Conservation (phyloP, 2,329 filamentous ascomycete species). For the Fusarium luffae region DNA sequence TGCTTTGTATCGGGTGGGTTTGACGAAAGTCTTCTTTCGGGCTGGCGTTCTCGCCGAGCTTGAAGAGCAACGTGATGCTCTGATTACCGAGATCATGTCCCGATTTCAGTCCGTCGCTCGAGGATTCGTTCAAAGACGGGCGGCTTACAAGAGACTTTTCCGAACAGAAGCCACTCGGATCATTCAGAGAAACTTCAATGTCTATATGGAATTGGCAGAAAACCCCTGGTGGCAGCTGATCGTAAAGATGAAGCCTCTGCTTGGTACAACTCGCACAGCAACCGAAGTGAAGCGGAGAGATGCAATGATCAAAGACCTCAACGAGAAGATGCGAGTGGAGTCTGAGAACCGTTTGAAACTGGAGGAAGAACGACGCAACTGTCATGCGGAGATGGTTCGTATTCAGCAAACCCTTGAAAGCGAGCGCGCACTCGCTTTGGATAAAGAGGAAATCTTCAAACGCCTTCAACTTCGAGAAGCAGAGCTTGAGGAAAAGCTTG, state of each 20-base stretch:
- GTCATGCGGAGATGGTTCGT: slow-evolving; percentile 85
- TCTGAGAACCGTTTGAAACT: slow-evolving; percentile 78
- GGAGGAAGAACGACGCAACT: slow-evolving; percentile 90
- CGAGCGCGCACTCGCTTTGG: slow-evolving; percentile 91
- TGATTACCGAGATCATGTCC: slow-evolving; percentile 94
- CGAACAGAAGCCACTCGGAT: slow-evolving; percentile 94
- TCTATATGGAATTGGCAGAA: slow-evolving; percentile 88
- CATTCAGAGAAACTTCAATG: slow-evolving; percentile 92
- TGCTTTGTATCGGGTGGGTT: slow-evolving; percentile 88
- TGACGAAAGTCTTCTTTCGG: slow-evolving; percentile 98
- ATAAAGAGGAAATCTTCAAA: slow-evolving; percentile 99
- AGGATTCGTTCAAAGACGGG: slow-evolving; percentile 87
- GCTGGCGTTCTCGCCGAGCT: slow-evolving; percentile 95
- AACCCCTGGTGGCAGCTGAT: slow-evolving; percentile 99
- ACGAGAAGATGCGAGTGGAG: slow-evolving; percentile 84
- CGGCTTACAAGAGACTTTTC: slow-evolving; percentile 93
- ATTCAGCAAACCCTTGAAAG: slow-evolving; percentile 96
- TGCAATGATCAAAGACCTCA: slow-evolving; percentile 89
- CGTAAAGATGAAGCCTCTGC: slow-evolving; percentile 91
- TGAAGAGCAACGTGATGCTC: slow-evolving; percentile 91
- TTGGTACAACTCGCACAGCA: slow-evolving; percentile 91
- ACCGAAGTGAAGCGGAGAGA: slow-evolving; percentile 95
- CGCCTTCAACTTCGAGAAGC: slow-evolving; percentile 91
- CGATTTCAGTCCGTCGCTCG: slow-evolving; percentile 92
- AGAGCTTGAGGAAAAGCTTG: slow-evolving; percentile 91